A percentile compares a stretch with the other conserved stretches of the same genome.
Evolutionary conservation across 1,284 basidiomycete genomes (phyloP).

Genomic region (Microbotryum saponariae): DNA sequence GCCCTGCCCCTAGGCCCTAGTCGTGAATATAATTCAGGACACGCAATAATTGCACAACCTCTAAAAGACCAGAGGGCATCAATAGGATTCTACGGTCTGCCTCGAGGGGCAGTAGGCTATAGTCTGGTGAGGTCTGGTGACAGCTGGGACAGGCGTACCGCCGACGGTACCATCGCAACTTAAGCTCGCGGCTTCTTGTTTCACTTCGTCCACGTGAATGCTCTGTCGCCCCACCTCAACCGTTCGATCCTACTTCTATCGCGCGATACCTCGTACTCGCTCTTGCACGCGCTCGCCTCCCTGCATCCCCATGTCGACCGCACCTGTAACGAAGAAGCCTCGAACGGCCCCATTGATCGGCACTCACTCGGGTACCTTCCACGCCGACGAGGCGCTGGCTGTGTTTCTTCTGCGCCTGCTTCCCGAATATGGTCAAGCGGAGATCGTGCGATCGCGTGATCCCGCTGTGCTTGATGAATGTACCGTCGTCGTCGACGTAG

Average conservation of each 20-base stretch:
- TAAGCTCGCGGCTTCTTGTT: too few relatives aligned
- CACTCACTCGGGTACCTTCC: constrained; percentile 61
- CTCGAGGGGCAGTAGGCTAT: too few relatives aligned
- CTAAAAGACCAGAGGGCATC: too few relatives aligned
- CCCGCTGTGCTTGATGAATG: constrained; percentile 68
- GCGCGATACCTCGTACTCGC: not conserved
- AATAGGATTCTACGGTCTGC: too few relatives aligned
- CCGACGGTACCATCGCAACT: too few relatives aligned
- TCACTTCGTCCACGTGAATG: not conserved
- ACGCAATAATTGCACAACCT: too few relatives aligned
- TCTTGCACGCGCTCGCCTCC: not conserved
- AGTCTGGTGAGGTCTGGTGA: too few relatives aligned
- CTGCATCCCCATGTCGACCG: constrained; percentile 3
- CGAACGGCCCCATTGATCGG: constrained; percentile 17
- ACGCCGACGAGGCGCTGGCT: constrained; percentile 91
- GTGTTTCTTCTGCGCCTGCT: constrained; percentile 84
- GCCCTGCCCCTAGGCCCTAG: too few relatives aligned
- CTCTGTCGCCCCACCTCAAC: not conserved
- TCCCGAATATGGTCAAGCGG: constrained; percentile 63
- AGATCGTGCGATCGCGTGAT: constrained; percentile 72
- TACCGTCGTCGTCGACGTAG: constrained; percentile 97
- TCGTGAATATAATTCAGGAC: too few relatives aligned
- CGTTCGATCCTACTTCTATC: not conserved
- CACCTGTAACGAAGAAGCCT: constrained; percentile 14
- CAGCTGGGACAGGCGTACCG: too few relatives aligned